Evolutionary conservation across 2,329 filamentous ascomycete genomes (phyloP), one percentile per base, ranked within the genome.

Genomic region (Aplosporella prunicola): DNA sequence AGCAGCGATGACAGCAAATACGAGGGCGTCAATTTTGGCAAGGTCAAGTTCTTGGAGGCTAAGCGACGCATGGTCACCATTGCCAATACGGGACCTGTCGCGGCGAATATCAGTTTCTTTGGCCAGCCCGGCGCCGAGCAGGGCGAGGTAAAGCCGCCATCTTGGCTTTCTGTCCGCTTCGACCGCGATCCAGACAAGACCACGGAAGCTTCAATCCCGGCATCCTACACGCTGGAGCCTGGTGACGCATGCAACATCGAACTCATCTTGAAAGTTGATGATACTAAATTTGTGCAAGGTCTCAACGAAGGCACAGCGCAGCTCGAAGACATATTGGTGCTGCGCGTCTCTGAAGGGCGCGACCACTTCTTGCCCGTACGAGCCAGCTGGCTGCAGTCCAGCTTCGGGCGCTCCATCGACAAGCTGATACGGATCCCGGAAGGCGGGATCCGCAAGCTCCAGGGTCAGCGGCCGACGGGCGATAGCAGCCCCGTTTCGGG

Each of bases 331-430:
- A 79, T 98, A 3, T 67, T 98, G 6, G 80, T 98, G 2, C 69
- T 98, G 7, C 78, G 87, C 1, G 83, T 98, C 5, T 71, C 77
- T 9, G 76, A 81, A 35, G 93, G 93, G 1, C 74, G 87, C 32
- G 91, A 98, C 50, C 83, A 96, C 53, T 98, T 98, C 54, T 76
- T 98, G 25, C 81, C 87, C 0, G 68, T 94, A 0, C 78, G 74
- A 16, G 91, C 75, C 0, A 66, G 63, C 1, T 98, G 91, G 89
- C 65, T 80, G 3, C 82, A 82, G 7, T 86, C 85, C 0, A 83
- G 79, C 49, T 83, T 96, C 32, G 85, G 84, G 0, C 78, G 85
- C 24, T 88, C 83, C 0, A 72, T 98, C n/a, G 81, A 88, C 43
- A 88, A 93, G 51, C 71, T 98, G 7, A 85, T 93, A 33, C 77